Percentiles rank a stretch among this genome's conserved stretches.
phyloP scores from a whole-genome alignment of 768 basidiomycete genomes.

The Tricholoma matsutake region DNA sequence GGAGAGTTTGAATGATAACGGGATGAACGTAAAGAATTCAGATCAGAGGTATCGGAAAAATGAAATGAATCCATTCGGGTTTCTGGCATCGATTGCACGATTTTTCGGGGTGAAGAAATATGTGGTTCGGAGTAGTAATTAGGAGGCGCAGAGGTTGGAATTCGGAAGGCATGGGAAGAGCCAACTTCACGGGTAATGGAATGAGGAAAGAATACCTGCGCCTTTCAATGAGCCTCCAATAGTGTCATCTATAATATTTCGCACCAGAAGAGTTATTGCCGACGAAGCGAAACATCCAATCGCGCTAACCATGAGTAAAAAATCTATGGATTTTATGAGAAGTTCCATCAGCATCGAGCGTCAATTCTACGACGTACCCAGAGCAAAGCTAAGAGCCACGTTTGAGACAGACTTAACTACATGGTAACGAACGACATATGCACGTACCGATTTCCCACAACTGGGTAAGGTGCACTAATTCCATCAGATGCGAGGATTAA shows the following conservation, averaged over 20 bases:
- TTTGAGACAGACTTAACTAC: not conserved
- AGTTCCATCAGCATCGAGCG: constrained; percentile 2
- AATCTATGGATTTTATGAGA: constrained; percentile 42
- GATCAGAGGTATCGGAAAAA: constrained; percentile 15
- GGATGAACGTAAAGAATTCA: constrained; percentile 5
- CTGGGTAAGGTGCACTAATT: constrained; percentile 43
- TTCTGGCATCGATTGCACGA: constrained; percentile 8
- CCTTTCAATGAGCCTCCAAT: constrained; percentile 4
- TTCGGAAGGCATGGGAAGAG: constrained; percentile 27
- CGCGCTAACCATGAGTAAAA: constrained; percentile 66
- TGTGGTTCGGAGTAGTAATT: constrained; percentile 16
- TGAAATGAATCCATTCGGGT: constrained; percentile 22
- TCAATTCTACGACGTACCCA: constrained; percentile 39
- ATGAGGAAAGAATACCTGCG: constrained; percentile 76
- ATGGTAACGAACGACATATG: not conserved
- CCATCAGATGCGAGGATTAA: constrained; percentile 67
- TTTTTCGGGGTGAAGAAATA: constrained; percentile 1
- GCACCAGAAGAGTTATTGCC: constrained; percentile 73
- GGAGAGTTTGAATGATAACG: not conserved
- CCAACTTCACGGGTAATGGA: constrained; percentile 57
- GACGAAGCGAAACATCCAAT: constrained; percentile 80
- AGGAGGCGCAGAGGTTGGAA: constrained; percentile 25
- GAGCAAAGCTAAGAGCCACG: constrained; percentile 46
- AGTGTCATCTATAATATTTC: constrained; percentile 19
- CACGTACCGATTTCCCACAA: constrained; percentile 58